Percentiles rank a stretch among this genome's conserved stretches.
phyloP scores from a whole-genome alignment of 768 basidiomycete species.

The Trametes meyenii region DNA sequence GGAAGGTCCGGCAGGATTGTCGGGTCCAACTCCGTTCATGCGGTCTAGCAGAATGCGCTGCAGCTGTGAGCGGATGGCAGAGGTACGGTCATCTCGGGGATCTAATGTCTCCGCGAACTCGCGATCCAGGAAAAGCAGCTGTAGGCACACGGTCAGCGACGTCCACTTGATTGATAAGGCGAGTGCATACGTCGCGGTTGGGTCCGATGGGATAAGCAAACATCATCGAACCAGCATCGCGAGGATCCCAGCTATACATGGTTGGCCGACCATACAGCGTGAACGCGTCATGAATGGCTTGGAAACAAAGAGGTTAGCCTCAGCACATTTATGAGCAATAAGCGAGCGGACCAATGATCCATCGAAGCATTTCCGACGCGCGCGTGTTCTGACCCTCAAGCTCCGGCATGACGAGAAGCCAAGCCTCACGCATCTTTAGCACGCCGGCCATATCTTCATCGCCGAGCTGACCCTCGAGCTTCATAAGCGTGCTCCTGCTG shows the following conservation, averaged over 20 bases:
- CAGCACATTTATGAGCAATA: neutral
- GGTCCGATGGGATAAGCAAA: slow-evolving; percentile 93
- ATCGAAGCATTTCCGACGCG: slow-evolving; percentile 85
- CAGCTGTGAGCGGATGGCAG: slow-evolving; percentile 63
- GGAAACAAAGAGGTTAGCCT: neutral
- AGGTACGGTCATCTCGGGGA: slow-evolving; percentile 77
- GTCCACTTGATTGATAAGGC: neutral
- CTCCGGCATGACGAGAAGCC: slow-evolving; percentile 92
- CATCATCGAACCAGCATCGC: slow-evolving; percentile 81
- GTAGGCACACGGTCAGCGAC: slow-evolving; percentile 1
- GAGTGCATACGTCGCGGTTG: slow-evolving; percentile 67
- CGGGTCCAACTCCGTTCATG: slow-evolving; percentile 47
- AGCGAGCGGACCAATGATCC: slow-evolving; percentile 72
- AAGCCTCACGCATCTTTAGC: slow-evolving; percentile 77
- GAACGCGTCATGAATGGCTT: slow-evolving; percentile 86
- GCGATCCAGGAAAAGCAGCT: slow-evolving; percentile 88
- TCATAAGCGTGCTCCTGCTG: slow-evolving; percentile 85
- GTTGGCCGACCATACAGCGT: slow-evolving; percentile 87
- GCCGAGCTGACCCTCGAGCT: slow-evolving; percentile 84
- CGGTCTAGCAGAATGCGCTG: slow-evolving; percentile 64
- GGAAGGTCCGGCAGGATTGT: slow-evolving; percentile 12
- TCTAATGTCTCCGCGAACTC: slow-evolving; percentile 80
- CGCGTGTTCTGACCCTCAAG: slow-evolving; percentile 61
- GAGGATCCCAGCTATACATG: slow-evolving; percentile 87
- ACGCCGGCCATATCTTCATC: slow-evolving; percentile 70